These are phyloP conservation scores for Cystobasidium onofrii DNA, from an alignment of 768 basidiomycete species.

Conservation along the genomic window DNA sequence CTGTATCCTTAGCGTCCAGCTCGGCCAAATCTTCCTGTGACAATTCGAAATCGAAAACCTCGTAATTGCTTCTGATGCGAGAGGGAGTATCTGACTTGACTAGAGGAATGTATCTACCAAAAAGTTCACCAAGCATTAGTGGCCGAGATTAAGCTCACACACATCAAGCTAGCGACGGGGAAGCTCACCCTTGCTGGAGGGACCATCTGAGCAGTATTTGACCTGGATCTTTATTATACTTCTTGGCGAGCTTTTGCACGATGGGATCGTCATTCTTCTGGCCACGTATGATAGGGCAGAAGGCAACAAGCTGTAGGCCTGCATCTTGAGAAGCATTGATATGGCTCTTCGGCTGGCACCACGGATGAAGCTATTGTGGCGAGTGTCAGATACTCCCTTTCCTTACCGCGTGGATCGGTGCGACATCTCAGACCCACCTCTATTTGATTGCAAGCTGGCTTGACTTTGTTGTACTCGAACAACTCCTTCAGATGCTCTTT, in stretches of 20 bases:
- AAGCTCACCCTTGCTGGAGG: slow-evolving; percentile 44
- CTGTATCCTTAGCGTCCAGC: slow-evolving; percentile 50
- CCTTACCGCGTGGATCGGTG: slow-evolving; percentile 31
- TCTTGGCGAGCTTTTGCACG: slow-evolving; percentile 52
- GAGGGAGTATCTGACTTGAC: slow-evolving; percentile 67
- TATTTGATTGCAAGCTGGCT: slow-evolving; percentile 54
- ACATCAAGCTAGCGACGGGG: too few relatives aligned
- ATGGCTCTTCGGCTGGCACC: slow-evolving; percentile 58
- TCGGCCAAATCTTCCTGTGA: slow-evolving; percentile 57
- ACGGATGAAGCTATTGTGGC: slow-evolving; percentile 52
- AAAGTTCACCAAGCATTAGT: too few relatives aligned
- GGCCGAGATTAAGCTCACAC: too few relatives aligned
- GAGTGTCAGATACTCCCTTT: too few relatives aligned
- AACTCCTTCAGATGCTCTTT: slow-evolving; percentile 58
- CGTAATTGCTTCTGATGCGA: slow-evolving; percentile 56
- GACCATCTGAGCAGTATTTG: slow-evolving; percentile 51
- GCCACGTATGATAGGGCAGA: slow-evolving; percentile 62
- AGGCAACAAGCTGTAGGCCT: slow-evolving; percentile 48
- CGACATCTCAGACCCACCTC: background rate
- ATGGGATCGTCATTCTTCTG: slow-evolving; percentile 49
- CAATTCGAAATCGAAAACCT: slow-evolving; percentile 72
- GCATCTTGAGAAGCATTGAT: slow-evolving; percentile 55
- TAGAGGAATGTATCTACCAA: slow-evolving; percentile 51
- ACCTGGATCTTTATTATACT: slow-evolving; percentile 45
- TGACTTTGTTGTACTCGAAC: slow-evolving; percentile 58